phyloP scores from a whole-genome alignment of 768 basidiomycete genomes.

The Mycena amicta region DNA sequence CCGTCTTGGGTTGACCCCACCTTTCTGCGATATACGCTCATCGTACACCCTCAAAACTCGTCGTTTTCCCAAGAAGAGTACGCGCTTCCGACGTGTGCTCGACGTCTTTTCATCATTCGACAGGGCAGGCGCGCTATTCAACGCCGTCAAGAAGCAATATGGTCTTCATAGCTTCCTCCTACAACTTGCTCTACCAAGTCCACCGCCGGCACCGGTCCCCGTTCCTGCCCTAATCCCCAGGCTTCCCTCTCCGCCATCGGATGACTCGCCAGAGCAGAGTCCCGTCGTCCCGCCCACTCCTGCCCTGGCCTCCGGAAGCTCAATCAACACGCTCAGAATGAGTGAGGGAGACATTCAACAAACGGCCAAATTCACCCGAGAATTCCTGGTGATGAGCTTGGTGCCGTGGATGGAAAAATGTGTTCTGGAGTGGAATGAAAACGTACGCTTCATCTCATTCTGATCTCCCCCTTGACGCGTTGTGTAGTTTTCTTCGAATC shows the following conservation, averaged over 20 bases:
- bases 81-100: constrained; percentile 32
- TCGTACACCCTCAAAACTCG: constrained; percentile 73
- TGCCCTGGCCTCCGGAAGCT: constrained; percentile 15
- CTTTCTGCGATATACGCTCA: constrained; percentile 71
- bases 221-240: constrained; percentile 69
- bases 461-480: constrained; percentile 8
- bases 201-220: constrained; percentile 66
- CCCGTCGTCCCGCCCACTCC: constrained; percentile 29
- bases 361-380: constrained; percentile 77
- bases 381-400: constrained; percentile 87
- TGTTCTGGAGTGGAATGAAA: constrained; percentile 93
- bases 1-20: constrained; percentile 82
- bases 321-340: constrained; percentile 53
- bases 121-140: constrained; percentile 80
- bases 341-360: constrained; percentile 74
- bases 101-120: constrained; percentile 3
- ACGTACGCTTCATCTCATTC: constrained; percentile 40
- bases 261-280: constrained; percentile 34
- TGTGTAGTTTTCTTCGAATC: constrained; percentile 66
- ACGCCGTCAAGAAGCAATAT: constrained; percentile 86
- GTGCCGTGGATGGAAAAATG: constrained; percentile 97
- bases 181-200: constrained; percentile 58
- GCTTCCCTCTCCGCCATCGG: constrained; percentile 54
- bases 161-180: constrained; percentile 79
- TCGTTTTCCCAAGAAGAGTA: constrained; percentile 80